Conservation (phyloP, 257 asterid genomes). For the Przewalskia tangutica region DNA sequence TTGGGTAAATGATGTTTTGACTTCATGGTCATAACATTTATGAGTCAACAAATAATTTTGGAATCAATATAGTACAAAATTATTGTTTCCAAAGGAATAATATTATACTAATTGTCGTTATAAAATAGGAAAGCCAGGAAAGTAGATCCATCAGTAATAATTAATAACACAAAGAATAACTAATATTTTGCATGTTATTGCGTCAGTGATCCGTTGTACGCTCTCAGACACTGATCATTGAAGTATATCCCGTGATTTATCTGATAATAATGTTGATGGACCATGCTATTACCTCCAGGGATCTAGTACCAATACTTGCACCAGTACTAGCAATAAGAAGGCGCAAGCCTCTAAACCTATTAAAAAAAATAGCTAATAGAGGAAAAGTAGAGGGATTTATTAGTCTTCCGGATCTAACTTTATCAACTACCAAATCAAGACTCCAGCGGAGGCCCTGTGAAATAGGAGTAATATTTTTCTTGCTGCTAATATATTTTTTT, state of each 20-base stretch:
- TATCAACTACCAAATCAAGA: neutral
- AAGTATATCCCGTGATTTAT: no score
- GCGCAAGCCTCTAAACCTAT: no score
- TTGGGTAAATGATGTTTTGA: neutral
- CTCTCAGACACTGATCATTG: no score
- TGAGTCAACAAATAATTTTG: neutral
- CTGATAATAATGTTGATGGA: no score
- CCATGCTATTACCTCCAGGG: no score
- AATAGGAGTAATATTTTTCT: neutral
- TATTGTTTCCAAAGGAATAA: neutral
- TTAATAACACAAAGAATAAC: no score
- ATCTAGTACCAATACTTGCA: no score
- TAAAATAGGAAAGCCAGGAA: neutral
- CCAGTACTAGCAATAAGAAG: no score
- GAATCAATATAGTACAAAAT: neutral
- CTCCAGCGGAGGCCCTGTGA: neutral
- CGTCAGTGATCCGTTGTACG: no score
- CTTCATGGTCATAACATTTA: neutral
- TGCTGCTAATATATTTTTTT: neutral
- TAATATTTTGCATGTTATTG: no score
- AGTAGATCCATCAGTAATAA: neutral
- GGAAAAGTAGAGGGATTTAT: neutral
- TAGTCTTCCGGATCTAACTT: neutral
- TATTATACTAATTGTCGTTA: no score
- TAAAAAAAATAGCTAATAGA: no score